These are phyloP conservation scores for Spatholobus suberectus DNA, from an alignment of 306 rosid species.

Conservation along the genomic window DNA sequence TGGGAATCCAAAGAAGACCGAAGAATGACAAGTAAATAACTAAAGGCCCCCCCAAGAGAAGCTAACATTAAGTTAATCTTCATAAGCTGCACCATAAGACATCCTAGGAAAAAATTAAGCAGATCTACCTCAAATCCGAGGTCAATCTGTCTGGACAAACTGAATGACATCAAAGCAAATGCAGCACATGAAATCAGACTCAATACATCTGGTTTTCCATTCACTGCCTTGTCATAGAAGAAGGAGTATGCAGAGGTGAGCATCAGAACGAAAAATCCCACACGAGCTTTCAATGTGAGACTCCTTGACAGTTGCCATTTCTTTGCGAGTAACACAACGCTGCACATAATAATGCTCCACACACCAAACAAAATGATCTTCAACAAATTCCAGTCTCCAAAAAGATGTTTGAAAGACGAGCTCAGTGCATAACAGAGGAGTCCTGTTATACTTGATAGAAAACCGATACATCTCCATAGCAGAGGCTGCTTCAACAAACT, in stretches of 20 bases:
- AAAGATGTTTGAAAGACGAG: background rate
- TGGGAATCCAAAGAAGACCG: background rate
- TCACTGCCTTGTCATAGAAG: background rate
- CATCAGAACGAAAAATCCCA: conserved; percentile 8
- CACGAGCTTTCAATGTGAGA: background rate
- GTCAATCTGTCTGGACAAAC: conserved; percentile 28
- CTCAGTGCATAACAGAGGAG: background rate
- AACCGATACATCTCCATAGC: background rate
- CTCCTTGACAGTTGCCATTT: conserved; percentile 13
- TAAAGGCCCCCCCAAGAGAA: background rate
- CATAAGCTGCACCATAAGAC: conserved; percentile 27
- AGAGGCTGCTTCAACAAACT: background rate
- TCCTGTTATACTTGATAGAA: background rate
- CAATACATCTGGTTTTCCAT: conserved; percentile 16
- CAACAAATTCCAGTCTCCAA: conserved; percentile 10
- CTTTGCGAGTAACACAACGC: background rate
- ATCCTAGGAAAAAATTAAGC: conserved; percentile 33
- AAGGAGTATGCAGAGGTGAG: conserved; percentile 15
- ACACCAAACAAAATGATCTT: background rate
- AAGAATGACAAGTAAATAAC: conserved; percentile 9
- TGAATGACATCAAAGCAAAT: conserved; percentile 19
- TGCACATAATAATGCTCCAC: background rate
- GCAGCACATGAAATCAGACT: conserved; percentile 13
- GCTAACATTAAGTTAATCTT: conserved; percentile 15
- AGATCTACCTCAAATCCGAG: conserved; percentile 36